phyloP scores from a whole-genome alignment of 2,329 filamentous ascomycete genomes.

The Leptographium flavum region DNA sequence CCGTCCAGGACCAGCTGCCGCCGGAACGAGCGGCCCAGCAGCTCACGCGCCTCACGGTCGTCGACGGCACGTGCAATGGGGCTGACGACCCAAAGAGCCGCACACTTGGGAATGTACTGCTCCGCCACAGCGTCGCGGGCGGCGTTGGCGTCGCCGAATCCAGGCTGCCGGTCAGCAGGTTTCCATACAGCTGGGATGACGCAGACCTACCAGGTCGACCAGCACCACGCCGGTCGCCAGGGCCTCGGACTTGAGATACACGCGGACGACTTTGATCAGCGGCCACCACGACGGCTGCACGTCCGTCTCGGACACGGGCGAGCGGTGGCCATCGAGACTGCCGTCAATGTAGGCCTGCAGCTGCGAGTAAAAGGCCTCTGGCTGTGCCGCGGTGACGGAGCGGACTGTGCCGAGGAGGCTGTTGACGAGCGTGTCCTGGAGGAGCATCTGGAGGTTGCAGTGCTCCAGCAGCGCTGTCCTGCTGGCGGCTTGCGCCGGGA shows the following conservation, averaged over 20 bases:
- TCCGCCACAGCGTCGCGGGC: conserved; percentile 42
- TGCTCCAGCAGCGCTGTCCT: conserved; percentile 23
- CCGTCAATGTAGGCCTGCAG: conserved; percentile 40
- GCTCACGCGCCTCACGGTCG: conserved; percentile 40
- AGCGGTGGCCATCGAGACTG: conserved; percentile 27
- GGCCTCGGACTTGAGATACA: conserved; percentile 20
- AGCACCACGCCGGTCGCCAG: conserved; percentile 22
- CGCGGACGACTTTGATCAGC: conserved; percentile 34
- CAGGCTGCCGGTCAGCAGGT: conserved; percentile 23
- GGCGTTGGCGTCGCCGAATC: conserved; percentile 44
- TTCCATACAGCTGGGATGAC: background rate
- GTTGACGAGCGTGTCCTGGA: conserved; percentile 23
- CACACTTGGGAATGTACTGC: conserved; percentile 45
- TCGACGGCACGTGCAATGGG: conserved; percentile 46
- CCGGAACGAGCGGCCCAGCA: conserved; percentile 42
- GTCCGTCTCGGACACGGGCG: no score
- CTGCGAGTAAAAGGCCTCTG: conserved; percentile 26
- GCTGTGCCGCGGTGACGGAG: conserved; percentile 21
- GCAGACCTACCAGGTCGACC: conserved; percentile 29
- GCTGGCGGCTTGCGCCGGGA: conserved; percentile 20
- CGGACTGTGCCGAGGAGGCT: conserved; percentile 31
- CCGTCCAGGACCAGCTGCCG: conserved; percentile 46
- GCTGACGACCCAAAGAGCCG: conserved; percentile 46
- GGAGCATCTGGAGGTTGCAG: conserved; percentile 24
- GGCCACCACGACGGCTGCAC: no score